Percentiles rank a stretch among this genome's conserved stretches.
Evolutionary conservation across 768 basidiomycete species (phyloP).

Genomic region (Lactifluus hygrophoroides): DNA sequence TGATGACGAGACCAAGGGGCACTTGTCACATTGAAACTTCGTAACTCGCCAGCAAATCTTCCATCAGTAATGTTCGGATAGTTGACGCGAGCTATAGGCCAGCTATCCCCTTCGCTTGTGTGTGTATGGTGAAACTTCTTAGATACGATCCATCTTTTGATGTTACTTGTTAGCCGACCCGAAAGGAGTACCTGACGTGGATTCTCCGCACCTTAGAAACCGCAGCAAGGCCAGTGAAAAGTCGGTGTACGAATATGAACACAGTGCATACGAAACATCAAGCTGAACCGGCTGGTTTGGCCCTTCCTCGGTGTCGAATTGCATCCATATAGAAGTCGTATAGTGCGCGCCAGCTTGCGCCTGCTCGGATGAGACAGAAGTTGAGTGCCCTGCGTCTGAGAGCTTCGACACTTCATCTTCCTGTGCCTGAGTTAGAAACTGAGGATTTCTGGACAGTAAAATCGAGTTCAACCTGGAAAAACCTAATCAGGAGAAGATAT

Average conservation of each 20-base stretch:
- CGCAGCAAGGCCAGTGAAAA: conserved; percentile 3
- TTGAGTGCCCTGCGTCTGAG: not conserved
- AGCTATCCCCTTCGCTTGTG: not conserved
- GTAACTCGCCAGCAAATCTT: not conserved
- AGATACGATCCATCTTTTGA: conserved; percentile 14
- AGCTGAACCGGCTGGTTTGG: conserved; percentile 4
- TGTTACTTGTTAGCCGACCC: not conserved
- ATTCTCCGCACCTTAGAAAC: conserved; percentile 16
- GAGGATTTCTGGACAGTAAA: not conserved
- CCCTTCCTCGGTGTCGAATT: conserved; percentile 1
- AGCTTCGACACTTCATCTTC: conserved; percentile 10
- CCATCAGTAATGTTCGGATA: not conserved
- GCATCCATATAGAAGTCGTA: conserved; percentile 5
- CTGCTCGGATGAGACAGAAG: conserved; percentile 2
- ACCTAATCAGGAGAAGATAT: conserved; percentile 14
- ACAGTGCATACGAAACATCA: conserved; percentile 9
- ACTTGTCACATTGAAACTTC: conserved; percentile 1
- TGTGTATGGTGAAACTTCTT: conserved; percentile 7
- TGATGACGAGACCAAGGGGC: conserved; percentile 17
- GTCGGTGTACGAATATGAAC: not conserved
- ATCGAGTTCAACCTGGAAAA: conserved; percentile 13
- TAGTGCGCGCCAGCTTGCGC: conserved; percentile 4
- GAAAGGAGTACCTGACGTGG: not conserved
- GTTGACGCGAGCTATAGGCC: conserved; percentile 13
- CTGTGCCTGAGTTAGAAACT: not conserved